Evolutionary conservation across 768 basidiomycete genomes (phyloP), one percentile per base, ranked within the genome.

Genomic region (Lactarius trivialis): DNA sequence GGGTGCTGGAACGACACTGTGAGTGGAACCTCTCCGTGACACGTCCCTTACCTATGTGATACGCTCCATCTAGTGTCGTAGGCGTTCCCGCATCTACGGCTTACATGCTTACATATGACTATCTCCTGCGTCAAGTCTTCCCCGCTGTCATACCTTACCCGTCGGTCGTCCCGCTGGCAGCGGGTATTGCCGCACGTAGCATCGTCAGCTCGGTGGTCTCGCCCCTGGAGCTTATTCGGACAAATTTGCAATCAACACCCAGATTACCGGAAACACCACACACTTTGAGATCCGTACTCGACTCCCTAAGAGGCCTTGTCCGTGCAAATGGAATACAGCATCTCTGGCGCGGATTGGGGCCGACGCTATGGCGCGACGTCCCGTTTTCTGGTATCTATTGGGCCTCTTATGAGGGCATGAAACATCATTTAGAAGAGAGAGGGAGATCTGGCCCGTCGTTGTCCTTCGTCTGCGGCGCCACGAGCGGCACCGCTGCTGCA

Each of bases 381-480:
- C 96, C 97, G 0, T 99, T 99, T 72, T 93, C 91, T 43, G 97
- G 95, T 12, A 77, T 96, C 34, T 99, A 99, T 70, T 99, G 97
- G 97, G 91, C 92, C 4, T 86, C 89, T 28, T 98, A 98, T 71
- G 96, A 99, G 72, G 76, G 82, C 0, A 83, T 85, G 75, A 98
- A 97, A 76, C 76, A 78, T 21, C 68, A 73, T 17, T 83, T 93
- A 68, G 75, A 78, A 68, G 75, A 78, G 60, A 72, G 74, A 56
- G 84, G 84, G 28, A 68, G 78, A 65, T 72, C 79, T 63, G 92
- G 86, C 41, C 78, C 84, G 39, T 81, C 76, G 70, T 80, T 91
- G 49, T 86, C 93, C 2, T 98, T 98, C 72, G 73, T 86, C n/a
- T 88, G 92, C 68, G 97, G 97, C 0, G 93, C 94, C 8, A 74